Evolutionary conservation across 495 filamentous ascomycete species (phyloP).

Genomic region (Viridothelium virens): DNA sequence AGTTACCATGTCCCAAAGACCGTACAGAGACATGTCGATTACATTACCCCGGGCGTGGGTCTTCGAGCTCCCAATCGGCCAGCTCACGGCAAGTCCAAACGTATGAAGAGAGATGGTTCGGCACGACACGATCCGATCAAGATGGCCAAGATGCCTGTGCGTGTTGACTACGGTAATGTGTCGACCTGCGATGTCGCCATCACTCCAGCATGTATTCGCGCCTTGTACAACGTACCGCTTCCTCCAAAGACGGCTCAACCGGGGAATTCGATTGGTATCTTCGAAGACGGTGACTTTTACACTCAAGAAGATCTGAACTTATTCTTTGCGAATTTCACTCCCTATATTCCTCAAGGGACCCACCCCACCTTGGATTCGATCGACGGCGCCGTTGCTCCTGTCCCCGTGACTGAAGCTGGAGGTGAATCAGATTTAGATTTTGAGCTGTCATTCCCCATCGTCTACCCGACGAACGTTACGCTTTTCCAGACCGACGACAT

Average conservation of each 20-base stretch:
- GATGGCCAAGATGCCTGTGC: background rate
- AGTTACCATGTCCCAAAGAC: conserved; percentile 24
- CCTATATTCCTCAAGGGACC: conserved; percentile 25
- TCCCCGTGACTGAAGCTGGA: conserved; percentile 19
- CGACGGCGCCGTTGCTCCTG: conserved; percentile 23
- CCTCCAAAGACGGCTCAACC: conserved; percentile 15
- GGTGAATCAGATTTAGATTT: conserved; percentile 23
- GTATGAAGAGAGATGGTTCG: background rate
- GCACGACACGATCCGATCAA: conserved; percentile 4
- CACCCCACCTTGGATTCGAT: conserved; percentile 24
- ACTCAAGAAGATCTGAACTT: conserved; percentile 22
- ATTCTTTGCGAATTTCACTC: conserved; percentile 25
- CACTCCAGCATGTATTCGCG: conserved; percentile 22
- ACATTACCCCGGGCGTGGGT: conserved; percentile 24
- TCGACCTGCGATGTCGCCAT: conserved; percentile 20
- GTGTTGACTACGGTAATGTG: conserved; percentile 9
- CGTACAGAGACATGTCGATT: conserved; percentile 22
- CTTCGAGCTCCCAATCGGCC: background rate
- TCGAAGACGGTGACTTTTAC: conserved; percentile 23
- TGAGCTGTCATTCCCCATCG: conserved; percentile 23
- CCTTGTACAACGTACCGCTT: conserved; percentile 21
- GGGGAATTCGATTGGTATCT: conserved; percentile 24
- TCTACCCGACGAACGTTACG: conserved; percentile 23
- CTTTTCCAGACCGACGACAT: conserved; percentile 25
- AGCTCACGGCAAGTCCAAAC: background rate